Base-by-base conservation (phyloP, 192 early-diverging fungal genomes). In the Dissophora ornata region DNA sequence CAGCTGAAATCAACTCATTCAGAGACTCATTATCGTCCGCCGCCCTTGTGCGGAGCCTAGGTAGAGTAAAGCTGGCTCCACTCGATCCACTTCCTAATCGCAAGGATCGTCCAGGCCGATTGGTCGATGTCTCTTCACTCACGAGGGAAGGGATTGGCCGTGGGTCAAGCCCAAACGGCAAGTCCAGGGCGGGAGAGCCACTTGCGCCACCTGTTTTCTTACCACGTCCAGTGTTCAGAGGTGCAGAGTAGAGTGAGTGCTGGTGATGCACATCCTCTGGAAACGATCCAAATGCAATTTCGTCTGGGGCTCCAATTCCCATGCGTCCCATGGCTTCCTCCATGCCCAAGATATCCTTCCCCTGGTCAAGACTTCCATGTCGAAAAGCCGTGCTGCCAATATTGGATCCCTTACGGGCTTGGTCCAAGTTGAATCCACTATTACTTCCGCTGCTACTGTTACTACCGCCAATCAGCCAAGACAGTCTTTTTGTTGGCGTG, bases 231-330 rank as follows among this genome's bases (percentile, higher is more conserved):
- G 65, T 57, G 26, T 62, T 44, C 19, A 77, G 32, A 1, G 73
- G 73, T 16, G 73, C 73, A 32, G 73, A 77, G 22, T 62, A 77
- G 19, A 67, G 13, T 0, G 73, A 77, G n/a, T 77, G 73, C 38
- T 77, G 73, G 25, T 77, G 73, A 30, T 77, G 73, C 5, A 67
- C 25, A 57, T 77, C 73, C 53, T 77, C 73, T 2, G 73, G 73
- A 51, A 57, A 77, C 1, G 73, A 77, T 26, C 73, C 73, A 45
- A 36, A 77, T 2, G 73, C 65, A 4, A 77, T 67, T 13, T 57
- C 73, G 11, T 56, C 73, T 4, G 64, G 32, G 2, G 41, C 49
- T 22, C 46, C 34, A 6, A 62, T 45, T 8, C 32, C 28, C 44
- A 77, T 40, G 25, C 45, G 42, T n/a, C 33, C 73, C 58, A 77